A percentile compares a stretch with the other conserved stretches of the same genome.
These are phyloP conservation scores for Echeveria elegans DNA, from an alignment of 164 flowering plant species.

Conservation along the genomic window DNA sequence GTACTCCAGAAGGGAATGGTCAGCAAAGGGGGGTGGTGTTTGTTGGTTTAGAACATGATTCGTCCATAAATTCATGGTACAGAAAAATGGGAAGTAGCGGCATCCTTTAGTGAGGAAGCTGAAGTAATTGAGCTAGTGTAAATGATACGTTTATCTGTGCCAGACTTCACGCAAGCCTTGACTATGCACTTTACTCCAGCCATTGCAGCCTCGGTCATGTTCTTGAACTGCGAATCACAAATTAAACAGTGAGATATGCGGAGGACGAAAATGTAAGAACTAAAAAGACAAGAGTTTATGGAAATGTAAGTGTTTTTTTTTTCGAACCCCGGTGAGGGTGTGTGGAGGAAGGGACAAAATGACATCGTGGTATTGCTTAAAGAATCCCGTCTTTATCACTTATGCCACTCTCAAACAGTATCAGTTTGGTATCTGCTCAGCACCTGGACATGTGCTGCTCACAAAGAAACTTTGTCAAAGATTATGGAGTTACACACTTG, in stretches of 20 bases:
- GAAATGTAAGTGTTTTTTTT: slow-evolving; percentile 1
- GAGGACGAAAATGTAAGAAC: no score
- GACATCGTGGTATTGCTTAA: slow-evolving; percentile 33
- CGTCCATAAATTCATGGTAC: slow-evolving; percentile 18
- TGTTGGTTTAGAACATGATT: slow-evolving; percentile 38
- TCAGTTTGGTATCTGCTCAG: slow-evolving; percentile 30
- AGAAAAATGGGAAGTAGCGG: slow-evolving; percentile 17
- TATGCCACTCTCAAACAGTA: slow-evolving; percentile 39
- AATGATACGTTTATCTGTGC: slow-evolving; percentile 39
- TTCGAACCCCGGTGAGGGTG: slow-evolving; percentile 19
- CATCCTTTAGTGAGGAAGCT: slow-evolving; percentile 30
- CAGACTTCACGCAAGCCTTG: slow-evolving; percentile 30
- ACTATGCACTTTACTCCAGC: slow-evolving; percentile 23
- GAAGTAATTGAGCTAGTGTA: slow-evolving; percentile 36
- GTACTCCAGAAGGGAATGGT: slow-evolving; percentile 16
- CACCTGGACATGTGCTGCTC: slow-evolving; percentile 16
- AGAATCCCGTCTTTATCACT: slow-evolving; percentile 29
- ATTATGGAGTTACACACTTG: background rate
- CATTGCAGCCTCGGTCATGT: slow-evolving; percentile 12
- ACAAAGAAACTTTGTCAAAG: background rate
- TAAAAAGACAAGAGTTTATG: slow-evolving; percentile 9
- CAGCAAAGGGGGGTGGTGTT: slow-evolving; percentile 13
- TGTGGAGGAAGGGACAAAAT: slow-evolving; percentile 38
- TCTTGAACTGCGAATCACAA: slow-evolving; percentile 6
- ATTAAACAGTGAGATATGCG: background rate